Evolutionary conservation across 2,329 filamentous ascomycete genomes (phyloP), one percentile per base, ranked within the genome.

Genomic region (Falciphora oryzae): DNA sequence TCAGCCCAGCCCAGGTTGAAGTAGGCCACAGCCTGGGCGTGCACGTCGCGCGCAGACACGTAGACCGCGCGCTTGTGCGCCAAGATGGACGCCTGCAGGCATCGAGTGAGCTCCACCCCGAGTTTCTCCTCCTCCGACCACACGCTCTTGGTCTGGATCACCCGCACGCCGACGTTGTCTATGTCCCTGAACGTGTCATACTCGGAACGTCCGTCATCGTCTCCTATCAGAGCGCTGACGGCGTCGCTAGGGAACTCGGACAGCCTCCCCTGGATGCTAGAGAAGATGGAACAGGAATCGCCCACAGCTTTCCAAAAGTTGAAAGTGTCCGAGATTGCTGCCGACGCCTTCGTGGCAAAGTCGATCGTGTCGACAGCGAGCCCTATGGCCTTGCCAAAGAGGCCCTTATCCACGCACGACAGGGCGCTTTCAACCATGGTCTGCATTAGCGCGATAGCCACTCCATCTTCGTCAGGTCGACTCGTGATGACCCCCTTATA

Each of bases 1-100:
- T 99, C 95, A 1, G 92, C 91, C 91, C 93, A 98, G 57, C 95
- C 95, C 25, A 99, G 81, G 71, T 99, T 99, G 77, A 97, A 99
- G 83, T 94, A 95, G 0, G 93, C 92, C n/a, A 98, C 91, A 1
- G 95, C 92, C 76, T 96, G 93, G 4, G 94, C 93, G 74, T 97
- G 91, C 10, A 86, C 74, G 72, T 99, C 93, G 65, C 88, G 80
- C 0, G 87, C 79, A 22, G 89, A 89, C 56, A 88, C 84, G 69
- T 90, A 79, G 18, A 98, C 88, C 10, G 93, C 93, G 68, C 91
- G 86, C 75, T 98, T 99, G 75, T 96, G 91, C 7, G 92, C 90
- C 25, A 98, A 79, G 32, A 98, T 91, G 0, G 90, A 85, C 18
- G 89, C 86, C 66, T 91, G 84, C 0, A 96, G 75, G 67, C 84